Base-by-base conservation (phyloP, 192 early-diverging fungal genomes). In the Helicostylum pulchrum region DNA sequence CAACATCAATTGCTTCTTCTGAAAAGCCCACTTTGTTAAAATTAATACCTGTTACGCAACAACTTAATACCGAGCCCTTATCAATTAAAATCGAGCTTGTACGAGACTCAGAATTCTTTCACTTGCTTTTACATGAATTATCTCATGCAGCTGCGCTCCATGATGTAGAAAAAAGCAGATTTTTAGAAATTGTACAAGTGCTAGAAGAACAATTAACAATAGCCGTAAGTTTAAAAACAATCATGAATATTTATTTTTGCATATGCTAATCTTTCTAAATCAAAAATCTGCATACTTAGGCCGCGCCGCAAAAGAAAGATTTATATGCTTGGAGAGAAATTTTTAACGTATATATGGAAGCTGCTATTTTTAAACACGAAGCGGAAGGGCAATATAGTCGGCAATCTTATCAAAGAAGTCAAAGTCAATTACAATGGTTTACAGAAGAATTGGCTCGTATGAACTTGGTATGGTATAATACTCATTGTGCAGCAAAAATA, bases 231-330 rank as follows among this genome's bases (percentile, higher is more conserved):
- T n/a, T n/a, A n/a, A n/a, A n/a, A n/a, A n/a, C n/a, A n/a, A n/a
- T n/a, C n/a, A n/a, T n/a, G n/a, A n/a, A n/a, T n/a, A n/a, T n/a
- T n/a, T n/a, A n/a, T n/a, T n/a, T n/a, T n/a, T n/a, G n/a, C n/a
- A n/a, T n/a, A n/a, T n/a, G n/a, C n/a, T n/a, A n/a, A 79, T 83
- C 1, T 66, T 75, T 2, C 83, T 87, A 6, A 73, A n/a, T 66
- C 45, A 58, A 36, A 20, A 53, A 53, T 45, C 10, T 36, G 17
- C 34, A 53, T 59, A 42, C 6, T 47, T 51, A 77, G 76, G 71
- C 89, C 4, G 88, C 92, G 0, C 89, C 90, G 1, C 82, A 84
- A 47, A 88, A 87, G 64, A 85, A 88, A 48, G 90, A 93, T 66
- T 83, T 91, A 62, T 86, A 91, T 61, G 71, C 77, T 4, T 93